These are phyloP conservation scores for Sporothrix brunneoviolacea DNA, from an alignment of 2,329 filamentous ascomycete species.

Conservation along the genomic window DNA sequence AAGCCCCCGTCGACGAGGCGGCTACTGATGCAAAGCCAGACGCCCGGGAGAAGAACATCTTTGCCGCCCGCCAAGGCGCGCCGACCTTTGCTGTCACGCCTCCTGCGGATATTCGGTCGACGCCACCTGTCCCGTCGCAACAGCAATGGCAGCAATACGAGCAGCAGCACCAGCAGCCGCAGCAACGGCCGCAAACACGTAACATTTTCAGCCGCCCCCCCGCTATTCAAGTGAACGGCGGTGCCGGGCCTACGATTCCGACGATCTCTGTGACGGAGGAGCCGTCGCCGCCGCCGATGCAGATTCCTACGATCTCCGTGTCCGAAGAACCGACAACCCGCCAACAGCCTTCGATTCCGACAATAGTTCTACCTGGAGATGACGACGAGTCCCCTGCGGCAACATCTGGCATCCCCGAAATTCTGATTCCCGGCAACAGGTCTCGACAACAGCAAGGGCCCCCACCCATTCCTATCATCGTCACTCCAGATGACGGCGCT, in stretches of 20 bases:
- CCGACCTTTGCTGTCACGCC: constrained; percentile 49
- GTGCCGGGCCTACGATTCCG: constrained; percentile 23
- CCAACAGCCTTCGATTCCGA: constrained; percentile 31
- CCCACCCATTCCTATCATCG: constrained; percentile 34
- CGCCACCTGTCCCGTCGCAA: constrained; percentile 27
- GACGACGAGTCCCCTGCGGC: constrained; percentile 10
- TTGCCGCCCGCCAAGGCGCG: constrained; percentile 28
- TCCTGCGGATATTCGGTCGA: constrained; percentile 39
- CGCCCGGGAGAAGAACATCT: constrained; percentile 27
- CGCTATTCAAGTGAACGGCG: constrained; percentile 39
- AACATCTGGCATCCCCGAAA: neutral
- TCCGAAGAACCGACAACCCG: constrained; percentile 13
- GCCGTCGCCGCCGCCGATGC: neutral
- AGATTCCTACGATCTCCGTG: constrained; percentile 3
- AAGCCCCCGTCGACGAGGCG: constrained; percentile 53
- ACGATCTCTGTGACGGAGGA: constrained; percentile 11
- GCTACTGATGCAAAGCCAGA: constrained; percentile 64
- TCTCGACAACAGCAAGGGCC: too few relatives aligned
- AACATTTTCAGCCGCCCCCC: constrained; percentile 24
- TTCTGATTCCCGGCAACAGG: neutral
- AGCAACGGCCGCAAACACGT: constrained; percentile 31
- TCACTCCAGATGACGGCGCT: constrained; percentile 28
- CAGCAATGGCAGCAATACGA: constrained; percentile 9
- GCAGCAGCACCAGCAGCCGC: constrained; percentile 15
- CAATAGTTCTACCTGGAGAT: constrained; percentile 33